Evolutionary conservation across 225 moss, liverwort and hornwort species (phyloP), one percentile per base, ranked within the genome.

Genomic region (Marchantia paleacea): DNA sequence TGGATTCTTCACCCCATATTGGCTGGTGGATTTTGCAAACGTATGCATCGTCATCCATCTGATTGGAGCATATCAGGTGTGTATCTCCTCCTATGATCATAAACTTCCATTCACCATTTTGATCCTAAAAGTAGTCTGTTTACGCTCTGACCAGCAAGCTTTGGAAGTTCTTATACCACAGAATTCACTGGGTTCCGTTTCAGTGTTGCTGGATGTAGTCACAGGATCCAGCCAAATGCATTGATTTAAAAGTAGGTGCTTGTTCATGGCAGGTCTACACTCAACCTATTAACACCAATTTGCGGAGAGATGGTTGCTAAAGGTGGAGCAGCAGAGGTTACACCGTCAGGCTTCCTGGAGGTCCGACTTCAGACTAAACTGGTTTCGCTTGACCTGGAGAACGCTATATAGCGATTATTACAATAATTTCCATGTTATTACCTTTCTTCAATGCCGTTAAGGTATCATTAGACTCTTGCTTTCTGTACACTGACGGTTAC

Each of bases 401-500:
- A 90, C 92, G 0, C 0, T 53, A 0, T 96, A 93, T n/a, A n/a
- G n/a, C 70, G 93, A 54, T 96, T 29, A 31, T 90, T 69, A 93
- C 92, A 50, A 39, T 96, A 24, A 84, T 96, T 67, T 85, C 93
- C 18, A 93, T 93, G 91, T 53, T 92, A 50, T 80, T 96, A 20
- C 96, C 96, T 16, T 93, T 96, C 82, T 96, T 96, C 89, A 96
- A 91, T 77, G 14, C 84, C 3, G 87, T 12, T 55, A 92, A 72
- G 96, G 92, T 30, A 90, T 94, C 28, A 7, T 96, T 0, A 93
- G 96, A 52, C 96, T 49, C 7, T 91, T 7, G 88, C 81, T 13
- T 96, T 96, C 80, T 93, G 93, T 91, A 93, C 93, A 8, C 80
- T 96, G 29, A 94, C 92, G 5, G 92, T 94, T 91, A 90, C 63